A percentile compares a stretch with the other conserved stretches of the same genome.
Evolutionary conservation across 2,329 filamentous ascomycete genomes (phyloP).

Genomic region (Paecilomyces dactylethromorphus): DNA sequence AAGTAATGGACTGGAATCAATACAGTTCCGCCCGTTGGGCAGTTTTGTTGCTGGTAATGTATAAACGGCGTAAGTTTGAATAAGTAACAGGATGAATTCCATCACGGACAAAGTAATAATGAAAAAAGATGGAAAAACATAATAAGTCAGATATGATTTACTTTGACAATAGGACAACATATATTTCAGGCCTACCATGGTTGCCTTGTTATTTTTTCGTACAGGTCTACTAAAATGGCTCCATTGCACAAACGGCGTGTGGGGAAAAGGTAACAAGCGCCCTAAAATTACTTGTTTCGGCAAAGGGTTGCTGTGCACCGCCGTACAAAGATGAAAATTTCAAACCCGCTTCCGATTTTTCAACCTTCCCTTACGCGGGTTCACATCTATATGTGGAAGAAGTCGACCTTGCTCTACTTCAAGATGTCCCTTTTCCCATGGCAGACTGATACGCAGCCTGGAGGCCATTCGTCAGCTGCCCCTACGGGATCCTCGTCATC

Average conservation of each 20-base stretch:
- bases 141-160: no score
- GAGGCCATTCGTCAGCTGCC: no score
- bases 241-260: background rate
- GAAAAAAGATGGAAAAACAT: no score
- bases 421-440: conserved; percentile 1
- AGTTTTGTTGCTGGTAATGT: no score
- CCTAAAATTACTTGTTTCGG: background rate
- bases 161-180: no score
- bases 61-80: no score
- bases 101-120: no score
- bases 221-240: background rate
- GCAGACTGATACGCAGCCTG: background rate
- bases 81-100: no score
- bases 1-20: no score
- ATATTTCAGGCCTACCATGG: no score
- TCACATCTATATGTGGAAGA: background rate
- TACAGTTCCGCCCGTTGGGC: no score
- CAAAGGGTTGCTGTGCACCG: background rate
- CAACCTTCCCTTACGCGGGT: background rate
- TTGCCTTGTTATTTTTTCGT: background rate
- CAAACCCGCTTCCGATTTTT: background rate
- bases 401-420: background rate
- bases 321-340: background rate
- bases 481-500: conserved; percentile 4
- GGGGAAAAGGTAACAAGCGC: background rate